Evolutionary conservation across 768 basidiomycete species (phyloP).

Genomic region (Sporobolomyces phaffii): DNA sequence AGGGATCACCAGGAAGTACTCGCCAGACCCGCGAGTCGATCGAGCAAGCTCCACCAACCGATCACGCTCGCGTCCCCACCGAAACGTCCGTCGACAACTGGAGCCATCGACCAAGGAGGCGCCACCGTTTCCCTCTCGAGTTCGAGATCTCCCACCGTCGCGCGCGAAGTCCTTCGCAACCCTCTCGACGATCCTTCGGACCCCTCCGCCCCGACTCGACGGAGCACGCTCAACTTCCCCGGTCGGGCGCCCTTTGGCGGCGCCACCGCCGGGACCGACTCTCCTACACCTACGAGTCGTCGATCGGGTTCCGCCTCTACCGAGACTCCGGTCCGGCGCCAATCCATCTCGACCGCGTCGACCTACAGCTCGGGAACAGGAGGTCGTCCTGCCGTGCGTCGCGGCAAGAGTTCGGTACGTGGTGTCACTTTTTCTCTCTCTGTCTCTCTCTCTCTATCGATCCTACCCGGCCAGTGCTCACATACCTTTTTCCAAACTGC

Average conservation of each 20-base stretch:
- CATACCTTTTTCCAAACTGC: neutral
- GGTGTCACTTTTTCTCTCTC: too few relatives aligned
- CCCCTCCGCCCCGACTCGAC: neutral
- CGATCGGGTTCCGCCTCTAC: neutral
- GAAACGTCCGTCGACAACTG: constrained; percentile 12
- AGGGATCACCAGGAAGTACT: neutral
- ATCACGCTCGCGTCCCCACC: constrained; percentile 10
- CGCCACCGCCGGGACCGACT: neutral
- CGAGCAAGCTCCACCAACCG: neutral
- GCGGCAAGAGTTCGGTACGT: neutral
- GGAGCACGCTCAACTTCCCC: neutral
- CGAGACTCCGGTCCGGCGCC: neutral
- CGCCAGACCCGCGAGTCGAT: constrained; percentile 11
- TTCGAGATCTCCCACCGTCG: neutral
- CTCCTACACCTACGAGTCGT: constrained; percentile 3
- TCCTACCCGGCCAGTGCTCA: too few relatives aligned
- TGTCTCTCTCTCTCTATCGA: neutral
- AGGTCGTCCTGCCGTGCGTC: neutral
- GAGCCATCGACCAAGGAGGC: constrained; percentile 5
- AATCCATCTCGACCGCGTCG: constrained; percentile 7
- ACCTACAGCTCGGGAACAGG: neutral
- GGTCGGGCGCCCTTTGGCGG: neutral
- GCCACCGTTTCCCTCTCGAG: constrained; percentile 24
- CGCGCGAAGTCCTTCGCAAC: constrained; percentile 14
- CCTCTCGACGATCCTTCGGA: constrained; percentile 11